A percentile compares a stretch with the other conserved stretches of the same genome.
Conservation (phyloP, 495 filamentous ascomycete genomes). For the Xylaria curta region DNA sequence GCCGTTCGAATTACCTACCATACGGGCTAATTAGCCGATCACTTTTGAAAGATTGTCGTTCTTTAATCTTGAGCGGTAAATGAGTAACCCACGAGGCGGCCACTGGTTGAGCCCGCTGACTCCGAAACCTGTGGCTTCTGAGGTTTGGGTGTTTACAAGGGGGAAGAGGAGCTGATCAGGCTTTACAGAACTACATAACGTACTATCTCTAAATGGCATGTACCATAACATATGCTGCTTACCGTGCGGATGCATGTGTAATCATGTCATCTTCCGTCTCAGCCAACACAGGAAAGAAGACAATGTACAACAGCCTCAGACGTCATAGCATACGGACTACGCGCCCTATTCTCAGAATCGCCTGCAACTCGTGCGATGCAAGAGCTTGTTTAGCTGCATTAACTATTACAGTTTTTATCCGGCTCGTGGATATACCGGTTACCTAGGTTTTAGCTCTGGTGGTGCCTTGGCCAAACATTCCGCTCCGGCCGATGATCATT, state of each 20-base stretch:
- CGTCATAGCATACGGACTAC: background rate
- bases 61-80: no score
- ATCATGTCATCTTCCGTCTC: background rate
- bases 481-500: conserved; percentile 8
- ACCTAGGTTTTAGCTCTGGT: background rate
- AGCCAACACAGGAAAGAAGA: conserved; percentile 1
- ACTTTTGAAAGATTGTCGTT: background rate
- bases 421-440: background rate
- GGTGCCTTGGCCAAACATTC: background rate
- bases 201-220: background rate
- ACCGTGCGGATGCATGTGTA: background rate
- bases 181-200: conserved; percentile 12
- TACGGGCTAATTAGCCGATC: conserved; percentile 3
- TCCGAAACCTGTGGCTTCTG: background rate
- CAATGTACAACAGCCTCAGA: conserved; percentile 2
- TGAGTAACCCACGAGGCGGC: background rate
- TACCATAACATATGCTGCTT: background rate
- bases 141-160: background rate
- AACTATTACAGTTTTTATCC: conserved; percentile 6
- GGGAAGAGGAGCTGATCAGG: background rate
- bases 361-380: background rate
- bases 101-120: background rate
- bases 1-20: background rate
- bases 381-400: conserved; percentile 12
- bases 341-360: background rate